These are phyloP conservation scores for Saussurea involucrata DNA, from an alignment of 129 eudicot species.

Conservation along the genomic window DNA sequence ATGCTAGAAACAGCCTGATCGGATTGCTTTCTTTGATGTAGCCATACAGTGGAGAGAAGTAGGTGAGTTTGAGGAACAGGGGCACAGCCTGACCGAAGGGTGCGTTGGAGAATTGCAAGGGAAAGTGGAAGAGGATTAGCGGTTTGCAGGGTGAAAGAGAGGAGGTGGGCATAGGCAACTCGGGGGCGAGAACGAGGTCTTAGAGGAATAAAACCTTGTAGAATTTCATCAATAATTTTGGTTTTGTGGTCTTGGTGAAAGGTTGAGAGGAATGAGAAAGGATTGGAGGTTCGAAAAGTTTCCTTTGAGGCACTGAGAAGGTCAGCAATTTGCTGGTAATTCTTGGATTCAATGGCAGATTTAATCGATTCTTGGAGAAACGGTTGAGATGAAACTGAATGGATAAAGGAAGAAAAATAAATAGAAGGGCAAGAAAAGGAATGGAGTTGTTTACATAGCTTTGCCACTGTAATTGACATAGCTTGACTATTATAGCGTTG, in stretches of 20 bases:
- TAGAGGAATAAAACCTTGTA: constrained; percentile 48
- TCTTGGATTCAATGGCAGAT: constrained; percentile 46
- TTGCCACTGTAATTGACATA: constrained; percentile 26
- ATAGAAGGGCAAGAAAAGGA: neutral
- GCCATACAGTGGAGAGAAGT: constrained; percentile 65
- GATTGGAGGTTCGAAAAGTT: constrained; percentile 33
- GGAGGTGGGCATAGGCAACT: constrained; percentile 53
- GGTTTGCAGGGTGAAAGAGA: constrained; percentile 49
- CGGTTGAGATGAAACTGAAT: constrained; percentile 17
- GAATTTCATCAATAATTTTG: constrained; percentile 52
- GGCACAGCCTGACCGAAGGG: constrained; percentile 62
- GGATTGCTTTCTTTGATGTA: constrained; percentile 33
- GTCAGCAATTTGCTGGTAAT: constrained; percentile 46
- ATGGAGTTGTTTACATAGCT: neutral
- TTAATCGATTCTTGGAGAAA: constrained; percentile 40
- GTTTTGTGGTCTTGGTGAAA: constrained; percentile 30
- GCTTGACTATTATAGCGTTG: neutral
- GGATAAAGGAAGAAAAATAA: constrained; percentile 16
- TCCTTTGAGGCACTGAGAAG: constrained; percentile 36
- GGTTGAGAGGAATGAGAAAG: constrained; percentile 54
- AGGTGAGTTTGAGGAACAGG: constrained; percentile 72
- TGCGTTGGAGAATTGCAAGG: constrained; percentile 62
- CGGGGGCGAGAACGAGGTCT: constrained; percentile 61
- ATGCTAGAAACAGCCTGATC: constrained; percentile 34
- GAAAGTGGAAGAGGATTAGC: constrained; percentile 60